Percentiles rank a stretch among this genome's conserved stretches.
These are phyloP conservation scores for Flaveria bidentis DNA, from an alignment of 129 eudicot species.

Conservation along the genomic window DNA sequence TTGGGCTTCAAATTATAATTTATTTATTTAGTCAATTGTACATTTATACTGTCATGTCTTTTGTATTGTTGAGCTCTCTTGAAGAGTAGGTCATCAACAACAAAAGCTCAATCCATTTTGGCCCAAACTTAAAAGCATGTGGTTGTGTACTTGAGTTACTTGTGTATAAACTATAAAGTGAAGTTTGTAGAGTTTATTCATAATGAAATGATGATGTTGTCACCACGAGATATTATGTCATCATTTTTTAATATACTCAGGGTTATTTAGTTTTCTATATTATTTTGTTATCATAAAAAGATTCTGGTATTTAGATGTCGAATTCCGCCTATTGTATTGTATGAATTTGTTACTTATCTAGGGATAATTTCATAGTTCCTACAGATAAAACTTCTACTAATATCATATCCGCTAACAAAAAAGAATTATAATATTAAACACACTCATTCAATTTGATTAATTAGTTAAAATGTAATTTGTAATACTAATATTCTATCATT, in stretches of 20 bases:
- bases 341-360: no score
- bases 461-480: no score
- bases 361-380: no score
- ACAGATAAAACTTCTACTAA: no score
- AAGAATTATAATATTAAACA: no score
- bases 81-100: constrained; percentile 22
- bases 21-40: not conserved
- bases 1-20: constrained; percentile 16
- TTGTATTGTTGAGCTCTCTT: constrained; percentile 16
- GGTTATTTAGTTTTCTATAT: not conserved
- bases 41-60: constrained; percentile 9
- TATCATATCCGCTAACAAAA: no score
- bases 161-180: not conserved
- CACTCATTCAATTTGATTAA: no score
- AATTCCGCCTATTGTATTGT: no score
- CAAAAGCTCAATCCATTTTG: constrained; percentile 5
- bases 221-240: not conserved
- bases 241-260: not conserved
- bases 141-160: not conserved
- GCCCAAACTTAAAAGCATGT: constrained; percentile 22
- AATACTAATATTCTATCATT: no score
- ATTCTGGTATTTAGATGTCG: no score
- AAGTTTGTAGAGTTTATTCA: not conserved
- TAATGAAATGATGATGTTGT: not conserved
- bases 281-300: no score